A percentile compares a stretch with the other conserved stretches of the same genome.
These are phyloP conservation scores for Cucumis melo DNA, from an alignment of 306 rosid genomes.

Conservation along the genomic window DNA sequence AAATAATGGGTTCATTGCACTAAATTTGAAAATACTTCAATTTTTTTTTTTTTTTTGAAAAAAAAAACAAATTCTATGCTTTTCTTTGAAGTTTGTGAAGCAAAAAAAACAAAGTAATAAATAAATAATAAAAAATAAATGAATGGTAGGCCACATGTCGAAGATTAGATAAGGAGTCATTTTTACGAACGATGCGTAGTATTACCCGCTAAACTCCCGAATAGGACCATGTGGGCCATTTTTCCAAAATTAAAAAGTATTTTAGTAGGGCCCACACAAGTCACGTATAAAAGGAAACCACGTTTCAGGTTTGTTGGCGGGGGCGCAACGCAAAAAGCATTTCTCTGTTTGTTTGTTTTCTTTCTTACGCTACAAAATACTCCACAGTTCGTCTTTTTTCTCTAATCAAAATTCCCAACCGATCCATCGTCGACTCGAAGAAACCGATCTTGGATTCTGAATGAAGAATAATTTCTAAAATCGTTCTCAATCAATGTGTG, in stretches of 20 bases:
- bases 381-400: neutral
- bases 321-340: neutral
- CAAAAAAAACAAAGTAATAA: too few species aligned
- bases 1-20: too few species aligned
- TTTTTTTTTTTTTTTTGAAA: too few species aligned
- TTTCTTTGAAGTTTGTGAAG: too few species aligned
- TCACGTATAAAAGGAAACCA: neutral
- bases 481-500: neutral
- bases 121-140: too few species aligned
- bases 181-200: neutral
- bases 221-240: neutral
- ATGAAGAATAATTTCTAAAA: neutral
- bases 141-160: neutral
- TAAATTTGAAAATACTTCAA: too few species aligned
- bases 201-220: neutral
- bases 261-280: neutral
- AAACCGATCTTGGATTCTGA: neutral
- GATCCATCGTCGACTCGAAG: neutral
- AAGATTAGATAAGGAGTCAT: neutral
- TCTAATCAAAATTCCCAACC: neutral
- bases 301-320: neutral
- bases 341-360: neutral
- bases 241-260: neutral
- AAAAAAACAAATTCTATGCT: too few species aligned
- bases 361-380: neutral